A percentile compares a stretch with the other conserved stretches of the same genome.
Evolutionary conservation across 352 stramenopile genomes (phyloP).

Genomic region (Globisporangium nunn): DNA sequence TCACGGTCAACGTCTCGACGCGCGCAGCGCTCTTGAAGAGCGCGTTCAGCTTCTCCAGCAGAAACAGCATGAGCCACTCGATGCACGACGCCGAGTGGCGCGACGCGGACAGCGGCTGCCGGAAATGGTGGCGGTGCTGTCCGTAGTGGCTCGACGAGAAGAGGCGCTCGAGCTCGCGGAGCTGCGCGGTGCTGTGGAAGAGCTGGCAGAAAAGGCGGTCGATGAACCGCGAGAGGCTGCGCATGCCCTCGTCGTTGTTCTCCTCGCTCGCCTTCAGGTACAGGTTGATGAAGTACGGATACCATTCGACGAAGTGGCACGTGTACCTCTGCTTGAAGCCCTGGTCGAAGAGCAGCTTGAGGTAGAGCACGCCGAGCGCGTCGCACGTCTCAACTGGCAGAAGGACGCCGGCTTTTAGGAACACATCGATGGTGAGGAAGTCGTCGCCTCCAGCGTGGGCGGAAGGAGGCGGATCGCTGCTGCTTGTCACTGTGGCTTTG

Average conservation of each 20-base stretch:
- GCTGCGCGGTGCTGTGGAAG: conserved; percentile 74
- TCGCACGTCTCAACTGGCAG: conserved; percentile 67
- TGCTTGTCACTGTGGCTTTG: background rate
- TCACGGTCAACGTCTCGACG: conserved; percentile 41
- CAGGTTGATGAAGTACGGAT: conserved; percentile 72
- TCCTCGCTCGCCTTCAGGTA: conserved; percentile 59
- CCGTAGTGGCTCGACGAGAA: conserved; percentile 16
- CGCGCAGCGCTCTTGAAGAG: conserved; percentile 56
- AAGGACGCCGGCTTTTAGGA: conserved; percentile 62
- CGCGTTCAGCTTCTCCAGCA: conserved; percentile 57
- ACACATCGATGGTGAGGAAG: conserved; percentile 55
- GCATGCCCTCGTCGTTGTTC: conserved; percentile 70
- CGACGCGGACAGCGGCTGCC: background rate
- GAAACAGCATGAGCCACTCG: conserved; percentile 55
- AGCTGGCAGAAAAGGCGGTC: conserved; percentile 81
- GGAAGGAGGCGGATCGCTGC: too few species aligned
- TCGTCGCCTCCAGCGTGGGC: background rate
- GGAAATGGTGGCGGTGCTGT: background rate
- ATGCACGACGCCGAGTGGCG: conserved; percentile 29
- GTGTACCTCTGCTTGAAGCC: conserved; percentile 79
- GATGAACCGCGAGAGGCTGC: conserved; percentile 73
- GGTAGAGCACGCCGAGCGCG: conserved; percentile 69
- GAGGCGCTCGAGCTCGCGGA: conserved; percentile 52
- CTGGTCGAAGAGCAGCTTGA: conserved; percentile 78
- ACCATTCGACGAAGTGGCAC: conserved; percentile 75